A percentile compares a stretch with the other conserved stretches of the same genome.
phyloP scores from a whole-genome alignment of 2,329 filamentous ascomycete species.

The Zopfia rhizophila region DNA sequence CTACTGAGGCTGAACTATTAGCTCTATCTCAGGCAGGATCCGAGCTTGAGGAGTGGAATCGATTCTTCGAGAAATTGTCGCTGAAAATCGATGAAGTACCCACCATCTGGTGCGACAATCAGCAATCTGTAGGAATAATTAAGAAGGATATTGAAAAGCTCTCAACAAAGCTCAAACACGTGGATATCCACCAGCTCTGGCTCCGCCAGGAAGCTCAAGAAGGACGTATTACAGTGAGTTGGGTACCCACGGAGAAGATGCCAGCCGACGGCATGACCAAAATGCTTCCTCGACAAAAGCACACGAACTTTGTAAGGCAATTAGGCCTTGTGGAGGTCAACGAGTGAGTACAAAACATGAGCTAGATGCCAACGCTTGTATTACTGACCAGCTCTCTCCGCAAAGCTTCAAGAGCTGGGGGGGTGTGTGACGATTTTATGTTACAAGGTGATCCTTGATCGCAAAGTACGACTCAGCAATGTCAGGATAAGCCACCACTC shows the following conservation, averaged over 20 bases:
- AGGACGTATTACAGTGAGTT: conserved; percentile 5
- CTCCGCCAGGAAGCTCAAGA: conserved; percentile 17
- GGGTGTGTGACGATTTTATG: conserved; percentile 7
- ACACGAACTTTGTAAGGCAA: conserved; percentile 5
- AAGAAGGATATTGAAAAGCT: not conserved
- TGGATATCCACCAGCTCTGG: conserved; percentile 21
- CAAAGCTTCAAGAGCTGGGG: conserved; percentile 5
- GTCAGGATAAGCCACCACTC: no score
- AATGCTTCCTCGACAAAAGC: conserved; percentile 9
- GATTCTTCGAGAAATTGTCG: conserved; percentile 16
- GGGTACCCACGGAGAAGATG: conserved; percentile 12
- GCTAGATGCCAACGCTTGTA: not conserved
- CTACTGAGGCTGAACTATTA: conserved; percentile 26
- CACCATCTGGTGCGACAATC: conserved; percentile 17
- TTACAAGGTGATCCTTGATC: no score
- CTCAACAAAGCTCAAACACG: conserved; percentile 22
- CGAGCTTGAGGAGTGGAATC: conserved; percentile 14
- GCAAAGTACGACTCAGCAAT: no score
- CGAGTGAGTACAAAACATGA: no score
- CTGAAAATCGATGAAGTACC: not conserved
- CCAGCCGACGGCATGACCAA: conserved; percentile 21
- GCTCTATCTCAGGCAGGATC: conserved; percentile 13
- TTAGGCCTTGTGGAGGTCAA: conserved; percentile 1
- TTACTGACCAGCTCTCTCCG: conserved; percentile 5
- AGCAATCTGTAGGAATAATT: conserved; percentile 16